Base-by-base conservation (phyloP, 768 basidiomycete species). In the Mycena sanguinolenta region DNA sequence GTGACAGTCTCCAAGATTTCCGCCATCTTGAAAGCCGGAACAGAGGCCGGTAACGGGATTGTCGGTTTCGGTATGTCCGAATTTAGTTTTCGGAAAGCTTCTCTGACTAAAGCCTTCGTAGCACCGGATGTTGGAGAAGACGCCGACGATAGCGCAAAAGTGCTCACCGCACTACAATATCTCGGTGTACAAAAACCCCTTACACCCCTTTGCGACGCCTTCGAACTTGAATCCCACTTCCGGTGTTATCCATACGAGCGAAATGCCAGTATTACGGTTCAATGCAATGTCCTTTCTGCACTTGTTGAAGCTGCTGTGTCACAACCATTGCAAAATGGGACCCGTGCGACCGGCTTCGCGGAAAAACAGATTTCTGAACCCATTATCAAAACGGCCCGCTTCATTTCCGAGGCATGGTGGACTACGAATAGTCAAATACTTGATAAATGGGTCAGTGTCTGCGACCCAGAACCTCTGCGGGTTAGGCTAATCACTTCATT, bases 141-240 rank as follows among this genome's bases (percentile, higher is more conserved):
- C 23, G 53, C 53, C 30, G 53, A 54, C 19, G 53, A 54, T 23
- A 54, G 53, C 21, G 53, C 53, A 9, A 54, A 54, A 21, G 53
- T 54, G 30, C 53, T 54, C 17, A 54, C 53, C 32, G 53, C 30
- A 17, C 53, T 54, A 19, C 53, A 32, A 2, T 12, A 54, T 21
- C 53, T 54, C 53, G 53, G 53, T 8, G 32, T 54, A 16, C 28
- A 54, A 28, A 54, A 54, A 19, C 19, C 53, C 6, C 19, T 54
- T 30, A 21, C 53, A 9, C 30, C 53, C 19, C 53, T 54, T 21
- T 54, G 53, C 19, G 19, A 54, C 28, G 53, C 53, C 30, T 54
- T 54, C 53, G 53, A 54, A 32, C 30, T 54, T 21, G 53, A 54
- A 54, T 54, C 53, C 16, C 53, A 54, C 53, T 54, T 54, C 28